A percentile compares a stretch with the other conserved stretches of the same genome.
These are phyloP conservation scores for Podila clonocystis DNA, from an alignment of 192 early-diverging fungal species.

Conservation along the genomic window DNA sequence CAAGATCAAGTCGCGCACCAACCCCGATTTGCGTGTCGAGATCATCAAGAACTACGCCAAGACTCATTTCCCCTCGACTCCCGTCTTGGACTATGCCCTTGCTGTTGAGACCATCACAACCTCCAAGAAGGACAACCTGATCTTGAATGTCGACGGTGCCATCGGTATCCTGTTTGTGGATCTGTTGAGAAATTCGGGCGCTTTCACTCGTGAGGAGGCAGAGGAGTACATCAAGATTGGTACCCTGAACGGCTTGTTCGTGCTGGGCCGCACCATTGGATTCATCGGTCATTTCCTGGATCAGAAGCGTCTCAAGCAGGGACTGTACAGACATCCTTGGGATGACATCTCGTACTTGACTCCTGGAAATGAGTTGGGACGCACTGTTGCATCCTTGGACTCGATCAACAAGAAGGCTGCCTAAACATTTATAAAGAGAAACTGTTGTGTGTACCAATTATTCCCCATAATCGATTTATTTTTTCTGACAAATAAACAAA, in stretches of 20 bases:
- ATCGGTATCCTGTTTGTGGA: constrained; percentile 97
- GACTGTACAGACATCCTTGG: constrained; percentile 97
- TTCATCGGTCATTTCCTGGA: constrained; percentile 99
- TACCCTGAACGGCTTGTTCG: constrained; percentile 96
- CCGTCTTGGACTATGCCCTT: constrained; percentile 93
- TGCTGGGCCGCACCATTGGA: constrained; percentile 93
- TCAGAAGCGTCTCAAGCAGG: constrained; percentile 99
- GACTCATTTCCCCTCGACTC: constrained; percentile 85
- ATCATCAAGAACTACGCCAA: constrained; percentile 95
- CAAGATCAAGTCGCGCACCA: constrained; percentile 99
- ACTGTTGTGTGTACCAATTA: too few relatives aligned
- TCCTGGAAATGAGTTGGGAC: constrained; percentile 57
- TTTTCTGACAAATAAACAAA: too few relatives aligned
- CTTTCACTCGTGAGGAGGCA: constrained; percentile 93
- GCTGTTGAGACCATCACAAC: constrained; percentile 97
- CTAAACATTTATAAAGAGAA: constrained; percentile 3
- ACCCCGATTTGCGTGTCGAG: constrained; percentile 96
- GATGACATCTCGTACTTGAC: constrained; percentile 95
- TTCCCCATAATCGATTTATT: too few relatives aligned
- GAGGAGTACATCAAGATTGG: constrained; percentile 97
- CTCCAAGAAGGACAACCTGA: constrained; percentile 98
- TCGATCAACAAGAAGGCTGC: constrained; percentile 51
- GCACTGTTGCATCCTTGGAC: constrained; percentile 49
- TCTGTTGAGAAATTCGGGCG: constrained; percentile 89
- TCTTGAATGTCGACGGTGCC: constrained; percentile 94